Base-by-base conservation (phyloP, 768 basidiomycete species). In the Glaciozyma martinii region DNA sequence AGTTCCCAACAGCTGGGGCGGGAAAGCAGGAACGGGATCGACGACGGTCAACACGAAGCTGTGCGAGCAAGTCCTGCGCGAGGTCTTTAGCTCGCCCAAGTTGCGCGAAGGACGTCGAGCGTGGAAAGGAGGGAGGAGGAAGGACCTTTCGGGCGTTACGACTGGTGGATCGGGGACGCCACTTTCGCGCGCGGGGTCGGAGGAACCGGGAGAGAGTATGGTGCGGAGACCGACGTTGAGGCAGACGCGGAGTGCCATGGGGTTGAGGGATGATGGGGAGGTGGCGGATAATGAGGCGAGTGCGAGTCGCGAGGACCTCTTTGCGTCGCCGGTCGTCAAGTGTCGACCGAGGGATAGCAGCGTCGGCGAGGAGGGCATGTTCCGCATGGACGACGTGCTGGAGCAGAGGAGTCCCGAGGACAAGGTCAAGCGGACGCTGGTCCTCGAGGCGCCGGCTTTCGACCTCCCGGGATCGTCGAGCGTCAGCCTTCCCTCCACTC, bases 51-150 rank as follows among this genome's bases (percentile, higher is more conserved):
- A 99, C 76, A 90, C 88, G 46, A 89, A 84, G 75, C 79, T 99
- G 63, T 93, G 92, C 77, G 92, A 98, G 74, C 91, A 94, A 71
- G 90, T 99, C 54, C 94, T 99, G 75, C 88, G 84, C 66, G 88
- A 89, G 23, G 85, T 98, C 40, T 79, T 97, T 66, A 84, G 85
- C 46, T 67, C 67, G 27, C 72, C 72, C 15, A 68, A 67, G 59
- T 60, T 73, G 30, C 54, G 56, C 81, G 88, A 63, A 63, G 81
- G 82, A 46, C 82, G 83, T 69, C 59, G 75, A 50, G 58, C 62
- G 33, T 68, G 75, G 74, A 66, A 66, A 44, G 59, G 60, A 44
- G 66, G 68, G 4, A 19, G 46, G 16, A 50, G 46, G 59, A 40
- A 49, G 19, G 13, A n/a, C 16, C 19, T 40, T 23, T 56, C 23